Evolutionary conservation across 257 asterid species (phyloP).

Genomic region (Primulina tabacum): DNA sequence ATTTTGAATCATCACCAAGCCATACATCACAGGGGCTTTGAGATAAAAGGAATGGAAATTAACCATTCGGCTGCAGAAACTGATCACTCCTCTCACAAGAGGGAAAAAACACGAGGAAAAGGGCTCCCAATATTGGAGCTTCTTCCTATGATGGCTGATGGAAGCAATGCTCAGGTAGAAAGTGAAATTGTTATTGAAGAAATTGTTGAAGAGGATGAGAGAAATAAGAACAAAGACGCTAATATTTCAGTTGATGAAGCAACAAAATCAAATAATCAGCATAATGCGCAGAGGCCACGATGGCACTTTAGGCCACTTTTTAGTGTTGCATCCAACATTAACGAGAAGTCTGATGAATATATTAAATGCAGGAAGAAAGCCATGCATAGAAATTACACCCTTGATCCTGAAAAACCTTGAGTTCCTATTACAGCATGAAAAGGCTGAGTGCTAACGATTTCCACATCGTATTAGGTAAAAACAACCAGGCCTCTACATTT

Average conservation of each 20-base stretch:
- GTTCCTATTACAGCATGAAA: neutral
- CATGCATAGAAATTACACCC: neutral
- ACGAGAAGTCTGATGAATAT: constrained; percentile 50
- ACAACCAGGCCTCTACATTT: neutral
- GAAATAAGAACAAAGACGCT: neutral
- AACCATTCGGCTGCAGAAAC: neutral
- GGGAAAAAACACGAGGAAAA: constrained; percentile 4
- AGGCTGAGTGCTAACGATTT: neutral
- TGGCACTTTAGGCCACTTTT: constrained; percentile 27
- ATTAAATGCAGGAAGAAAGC: constrained; percentile 38
- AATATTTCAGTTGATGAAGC: neutral
- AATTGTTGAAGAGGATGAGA: too few relatives aligned
- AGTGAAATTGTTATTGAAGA: neutral
- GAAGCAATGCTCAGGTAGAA: neutral
- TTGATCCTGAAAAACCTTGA: neutral
- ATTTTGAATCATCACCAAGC: neutral
- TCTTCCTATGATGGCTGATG: neutral
- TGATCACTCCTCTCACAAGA: neutral
- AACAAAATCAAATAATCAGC: neutral
- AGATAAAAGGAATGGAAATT: too few relatives aligned
- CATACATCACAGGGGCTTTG: too few relatives aligned
- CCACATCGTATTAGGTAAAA: neutral
- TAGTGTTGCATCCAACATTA: constrained; percentile 40
- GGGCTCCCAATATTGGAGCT: neutral
- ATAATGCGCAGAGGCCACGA: neutral